phyloP scores from a whole-genome alignment of 2,329 filamentous ascomycete genomes.

The Hymenoscyphus linearis region DNA sequence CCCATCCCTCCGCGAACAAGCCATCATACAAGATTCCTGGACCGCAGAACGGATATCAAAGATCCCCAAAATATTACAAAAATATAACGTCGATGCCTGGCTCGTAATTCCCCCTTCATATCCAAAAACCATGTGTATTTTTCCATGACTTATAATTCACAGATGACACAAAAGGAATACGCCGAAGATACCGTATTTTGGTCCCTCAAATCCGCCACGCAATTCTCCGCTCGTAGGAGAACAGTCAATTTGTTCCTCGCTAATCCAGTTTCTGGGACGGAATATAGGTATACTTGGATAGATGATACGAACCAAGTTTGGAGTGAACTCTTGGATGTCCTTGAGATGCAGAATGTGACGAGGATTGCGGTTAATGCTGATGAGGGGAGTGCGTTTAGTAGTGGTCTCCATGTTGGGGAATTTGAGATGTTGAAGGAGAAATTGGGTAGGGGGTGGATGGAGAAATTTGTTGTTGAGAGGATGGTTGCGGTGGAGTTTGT shows the following conservation, averaged over 20 bases:
- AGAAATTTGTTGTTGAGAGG: conserved; percentile 38
- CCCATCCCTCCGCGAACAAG: conserved; percentile 41
- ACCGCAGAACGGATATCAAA: conserved; percentile 37
- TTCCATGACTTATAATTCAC: background rate
- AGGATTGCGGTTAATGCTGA: conserved; percentile 42
- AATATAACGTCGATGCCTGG: conserved; percentile 45
- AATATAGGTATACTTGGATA: conserved; percentile 38
- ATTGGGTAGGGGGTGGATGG: conserved; percentile 37
- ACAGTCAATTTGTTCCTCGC: conserved; percentile 47
- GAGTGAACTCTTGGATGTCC: conserved; percentile 35
- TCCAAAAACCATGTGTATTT: background rate
- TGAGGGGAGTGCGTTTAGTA: conserved; percentile 41
- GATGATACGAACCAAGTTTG: conserved; percentile 43
- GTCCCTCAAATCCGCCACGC: conserved; percentile 41
- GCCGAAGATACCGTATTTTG: conserved; percentile 48
- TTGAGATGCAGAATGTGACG: conserved; percentile 34
- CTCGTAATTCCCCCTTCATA: conserved; percentile 32
- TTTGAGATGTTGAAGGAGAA: conserved; percentile 32
- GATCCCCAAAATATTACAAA: conserved; percentile 39
- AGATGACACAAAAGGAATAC: conserved; percentile 48
- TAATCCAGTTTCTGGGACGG: conserved; percentile 30
- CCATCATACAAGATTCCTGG: conserved; percentile 40
- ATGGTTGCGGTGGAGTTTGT: conserved; percentile 44
- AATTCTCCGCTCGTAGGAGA: conserved; percentile 45
- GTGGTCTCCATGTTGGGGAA: conserved; percentile 45